Percentiles rank a stretch among this genome's conserved stretches.
Conservation (phyloP, 495 filamentous ascomycete genomes). For the Trichocladium uniseriatum region DNA sequence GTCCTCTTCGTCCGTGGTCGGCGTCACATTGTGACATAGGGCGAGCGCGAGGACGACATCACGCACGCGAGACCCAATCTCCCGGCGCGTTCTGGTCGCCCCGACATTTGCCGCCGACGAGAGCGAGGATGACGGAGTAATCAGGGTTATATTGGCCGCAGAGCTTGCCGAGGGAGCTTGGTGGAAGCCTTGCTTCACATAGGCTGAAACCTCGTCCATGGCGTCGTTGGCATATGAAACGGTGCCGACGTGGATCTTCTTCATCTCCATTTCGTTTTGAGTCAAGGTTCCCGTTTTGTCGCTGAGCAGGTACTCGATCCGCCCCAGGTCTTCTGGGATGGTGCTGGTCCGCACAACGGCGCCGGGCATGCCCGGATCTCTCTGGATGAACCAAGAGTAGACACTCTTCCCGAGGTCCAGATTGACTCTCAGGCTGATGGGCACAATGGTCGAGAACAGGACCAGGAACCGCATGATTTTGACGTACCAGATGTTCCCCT, state of each 20-base stretch:
- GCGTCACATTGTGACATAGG: slow-evolving; percentile 96
- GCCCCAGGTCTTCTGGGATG: slow-evolving; percentile 90
- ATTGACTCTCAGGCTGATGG: slow-evolving; percentile 92
- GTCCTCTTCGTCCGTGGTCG: slow-evolving; percentile 66
- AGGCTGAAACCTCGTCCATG: slow-evolving; percentile 90
- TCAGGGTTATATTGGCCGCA: slow-evolving; percentile 36
- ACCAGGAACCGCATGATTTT: slow-evolving; percentile 94
- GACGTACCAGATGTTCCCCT: slow-evolving; percentile 70
- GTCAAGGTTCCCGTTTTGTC: slow-evolving; percentile 98
- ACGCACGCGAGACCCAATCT: slow-evolving; percentile 85
- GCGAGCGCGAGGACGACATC: slow-evolving; percentile 87
- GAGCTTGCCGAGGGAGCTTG: slow-evolving; percentile 26
- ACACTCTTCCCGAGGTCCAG: slow-evolving; percentile 94
- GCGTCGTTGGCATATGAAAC: slow-evolving; percentile 97
- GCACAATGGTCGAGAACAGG: slow-evolving; percentile 97
- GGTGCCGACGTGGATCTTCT: slow-evolving; percentile 95
- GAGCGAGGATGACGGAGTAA: slow-evolving; percentile 66
- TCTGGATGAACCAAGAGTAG: slow-evolving; percentile 91
- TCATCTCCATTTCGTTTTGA: slow-evolving; percentile 98
- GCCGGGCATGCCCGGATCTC: slow-evolving; percentile 77
- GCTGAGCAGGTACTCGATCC: slow-evolving; percentile 92
- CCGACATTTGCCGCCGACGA: slow-evolving; percentile 48
- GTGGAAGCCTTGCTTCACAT: slow-evolving; percentile 73
- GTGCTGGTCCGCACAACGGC: slow-evolving; percentile 94
- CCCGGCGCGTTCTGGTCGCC: slow-evolving; percentile 72